phyloP scores from a whole-genome alignment of 148 eudicot genomes.

The Rhododendron simsii region DNA sequence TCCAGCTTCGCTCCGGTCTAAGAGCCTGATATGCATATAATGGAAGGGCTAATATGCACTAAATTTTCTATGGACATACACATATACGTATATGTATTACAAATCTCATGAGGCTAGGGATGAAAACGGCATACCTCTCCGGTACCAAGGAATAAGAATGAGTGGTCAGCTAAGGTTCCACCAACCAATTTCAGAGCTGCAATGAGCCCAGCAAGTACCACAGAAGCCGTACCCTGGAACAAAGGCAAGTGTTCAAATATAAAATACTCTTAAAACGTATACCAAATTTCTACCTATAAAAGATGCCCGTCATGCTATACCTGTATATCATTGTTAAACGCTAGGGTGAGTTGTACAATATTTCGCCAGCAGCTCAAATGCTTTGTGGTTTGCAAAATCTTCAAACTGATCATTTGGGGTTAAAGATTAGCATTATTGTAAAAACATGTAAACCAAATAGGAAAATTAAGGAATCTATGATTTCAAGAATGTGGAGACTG shows the following conservation, averaged over 20 bases:
- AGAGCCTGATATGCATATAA: background rate
- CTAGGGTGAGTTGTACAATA: conserved; percentile 72
- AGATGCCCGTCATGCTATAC: conserved; percentile 12
- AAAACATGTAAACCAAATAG: background rate
- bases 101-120: conserved; percentile 12
- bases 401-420: conserved; percentile 51
- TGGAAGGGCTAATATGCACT: background rate
- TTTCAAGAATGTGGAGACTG: background rate
- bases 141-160: conserved; percentile 83
- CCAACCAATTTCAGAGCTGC: conserved; percentile 61
- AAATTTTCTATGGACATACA: background rate
- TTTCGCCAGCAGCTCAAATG: conserved; percentile 68
- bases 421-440: conserved; percentile 2
- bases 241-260: background rate
- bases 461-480: too few species aligned
- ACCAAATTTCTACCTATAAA: background rate
- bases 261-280: background rate
- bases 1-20: background rate
- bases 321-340: conserved; percentile 93
- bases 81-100: background rate
- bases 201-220: conserved; percentile 75
- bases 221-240: conserved; percentile 82
- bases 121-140: conserved; percentile 61
- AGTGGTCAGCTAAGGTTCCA: conserved; percentile 79
- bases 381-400: conserved; percentile 93